Conservation (phyloP, 192 early-diverging fungal species). For the Linderina pennispora region DNA sequence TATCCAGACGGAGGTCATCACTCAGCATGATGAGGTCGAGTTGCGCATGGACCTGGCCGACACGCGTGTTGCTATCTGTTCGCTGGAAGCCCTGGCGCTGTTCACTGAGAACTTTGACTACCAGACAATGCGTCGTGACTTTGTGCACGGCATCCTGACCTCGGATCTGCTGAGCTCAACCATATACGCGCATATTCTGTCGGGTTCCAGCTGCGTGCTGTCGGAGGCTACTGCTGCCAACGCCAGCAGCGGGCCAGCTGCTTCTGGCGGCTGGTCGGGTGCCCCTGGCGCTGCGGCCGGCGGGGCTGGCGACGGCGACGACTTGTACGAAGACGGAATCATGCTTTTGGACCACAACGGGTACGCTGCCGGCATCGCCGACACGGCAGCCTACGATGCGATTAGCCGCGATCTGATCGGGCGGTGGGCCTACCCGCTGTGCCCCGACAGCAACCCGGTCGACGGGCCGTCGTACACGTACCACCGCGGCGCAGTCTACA, state of each 20-base stretch:
- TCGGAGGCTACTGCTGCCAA: constrained; percentile 23
- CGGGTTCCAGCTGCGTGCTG: constrained; percentile 56
- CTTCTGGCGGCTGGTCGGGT: too few species aligned
- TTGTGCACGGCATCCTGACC: constrained; percentile 83
- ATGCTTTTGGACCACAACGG: constrained; percentile 14
- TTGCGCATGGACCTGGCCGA: constrained; percentile 91
- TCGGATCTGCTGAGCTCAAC: constrained; percentile 83
- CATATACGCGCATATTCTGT: constrained; percentile 73
- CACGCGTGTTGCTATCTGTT: constrained; percentile 89
- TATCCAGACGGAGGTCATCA: constrained; percentile 41
- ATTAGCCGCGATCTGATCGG: constrained; percentile 75
- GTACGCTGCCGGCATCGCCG: constrained; percentile 59
- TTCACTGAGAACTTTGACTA: constrained; percentile 99
- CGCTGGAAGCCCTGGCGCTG: constrained; percentile 80
- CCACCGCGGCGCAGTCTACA: constrained; percentile 79
- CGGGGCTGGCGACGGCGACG: background rate
- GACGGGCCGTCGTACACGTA: constrained; percentile 64
- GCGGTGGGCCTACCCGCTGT: constrained; percentile 92
- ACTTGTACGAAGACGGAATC: background rate
- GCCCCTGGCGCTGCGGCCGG: background rate
- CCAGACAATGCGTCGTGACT: constrained; percentile 83
- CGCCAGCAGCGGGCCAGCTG: background rate
- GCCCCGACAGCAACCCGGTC: constrained; percentile 81
- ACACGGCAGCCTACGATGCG: constrained; percentile 60
- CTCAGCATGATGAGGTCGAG: constrained; percentile 55